phyloP scores from a whole-genome alignment of 495 filamentous ascomycete species.

The Aspergillus hancockii region DNA sequence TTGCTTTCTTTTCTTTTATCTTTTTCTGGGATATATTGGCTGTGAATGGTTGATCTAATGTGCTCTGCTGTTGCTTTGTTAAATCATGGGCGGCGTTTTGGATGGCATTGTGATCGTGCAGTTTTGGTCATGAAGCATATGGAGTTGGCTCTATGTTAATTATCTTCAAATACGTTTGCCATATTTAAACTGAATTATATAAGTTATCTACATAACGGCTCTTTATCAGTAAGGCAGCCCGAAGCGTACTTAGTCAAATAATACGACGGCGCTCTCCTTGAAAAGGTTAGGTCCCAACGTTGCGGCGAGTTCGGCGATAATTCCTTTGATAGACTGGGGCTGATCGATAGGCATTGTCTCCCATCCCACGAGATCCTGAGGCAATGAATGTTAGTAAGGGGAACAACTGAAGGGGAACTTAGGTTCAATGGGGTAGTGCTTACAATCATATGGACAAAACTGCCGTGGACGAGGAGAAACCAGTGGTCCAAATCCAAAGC shows the following conservation, averaged over 20 bases:
- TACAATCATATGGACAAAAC: slow-evolving; percentile 49
- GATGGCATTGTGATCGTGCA: not conserved
- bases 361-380: slow-evolving; percentile 66
- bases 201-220: not conserved
- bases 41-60: not conserved
- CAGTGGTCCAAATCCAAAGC: slow-evolving; percentile 64
- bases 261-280: slow-evolving; percentile 47
- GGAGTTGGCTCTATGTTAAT: slow-evolving; percentile 53
- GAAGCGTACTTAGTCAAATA: slow-evolving; percentile 34
- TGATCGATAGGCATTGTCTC: slow-evolving; percentile 56
- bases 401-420: not conserved
- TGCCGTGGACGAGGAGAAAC: slow-evolving; percentile 42
- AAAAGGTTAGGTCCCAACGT: slow-evolving; percentile 70
- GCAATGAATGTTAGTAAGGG: slow-evolving; percentile 16
- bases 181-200: slow-evolving; percentile 4
- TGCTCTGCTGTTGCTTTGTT: slow-evolving; percentile 3
- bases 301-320: slow-evolving; percentile 76
- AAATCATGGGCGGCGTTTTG: slow-evolving; percentile 9
- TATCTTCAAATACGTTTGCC: slow-evolving; percentile 14
- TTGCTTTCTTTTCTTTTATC: not conserved
- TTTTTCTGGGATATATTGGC: not conserved
- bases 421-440: slow-evolving; percentile 6
- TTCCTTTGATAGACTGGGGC: slow-evolving; percentile 58
- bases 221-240: not conserved
- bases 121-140: not conserved